A percentile compares a stretch with the other conserved stretches of the same genome.
Evolutionary conservation across 345 rosid genomes (phyloP).

Genomic region (Carallia brachiata): DNA sequence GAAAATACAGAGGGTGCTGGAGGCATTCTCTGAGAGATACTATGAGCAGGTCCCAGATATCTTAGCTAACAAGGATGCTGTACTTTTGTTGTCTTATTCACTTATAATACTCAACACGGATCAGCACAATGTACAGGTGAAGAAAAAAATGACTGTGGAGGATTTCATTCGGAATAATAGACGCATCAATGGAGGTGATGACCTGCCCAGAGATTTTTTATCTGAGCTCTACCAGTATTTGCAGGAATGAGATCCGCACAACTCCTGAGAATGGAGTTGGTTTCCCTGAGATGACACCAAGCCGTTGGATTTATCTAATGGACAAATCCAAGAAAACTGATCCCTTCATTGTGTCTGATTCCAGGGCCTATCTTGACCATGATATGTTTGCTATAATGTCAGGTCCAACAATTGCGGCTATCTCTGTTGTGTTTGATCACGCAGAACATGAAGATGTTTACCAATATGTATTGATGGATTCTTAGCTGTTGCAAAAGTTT

Average conservation of each 20-base stretch:
- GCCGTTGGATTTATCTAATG: slow-evolving; percentile 65
- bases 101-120: slow-evolving; percentile 73
- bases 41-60: slow-evolving; percentile 72
- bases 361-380: slow-evolving; percentile 47
- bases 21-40: slow-evolving; percentile 78
- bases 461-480: slow-evolving; percentile 64
- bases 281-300: slow-evolving; percentile 52
- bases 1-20: slow-evolving; percentile 78
- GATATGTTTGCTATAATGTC: slow-evolving; percentile 64
- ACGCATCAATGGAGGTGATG: slow-evolving; percentile 62
- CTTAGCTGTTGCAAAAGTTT: slow-evolving; percentile 64
- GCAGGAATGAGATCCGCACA: slow-evolving; percentile 70
- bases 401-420: slow-evolving; percentile 67
- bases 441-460: slow-evolving; percentile 64
- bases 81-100: slow-evolving; percentile 69
- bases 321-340: slow-evolving; percentile 55
- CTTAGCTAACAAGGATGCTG: slow-evolving; percentile 60
- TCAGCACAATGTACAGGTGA: slow-evolving; percentile 71
- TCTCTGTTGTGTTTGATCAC: slow-evolving; percentile 72
- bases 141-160: slow-evolving; percentile 78
- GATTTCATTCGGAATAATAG: slow-evolving; percentile 75
- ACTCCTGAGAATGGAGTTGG: slow-evolving; percentile 61
- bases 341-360: slow-evolving; percentile 56
- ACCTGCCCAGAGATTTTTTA: slow-evolving; percentile 65
- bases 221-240: slow-evolving; percentile 66